Percentiles rank a stretch among this genome's conserved stretches.
Conservation (phyloP, 2,329 filamentous ascomycete genomes). For the Arthrobotrys megalospora region DNA sequence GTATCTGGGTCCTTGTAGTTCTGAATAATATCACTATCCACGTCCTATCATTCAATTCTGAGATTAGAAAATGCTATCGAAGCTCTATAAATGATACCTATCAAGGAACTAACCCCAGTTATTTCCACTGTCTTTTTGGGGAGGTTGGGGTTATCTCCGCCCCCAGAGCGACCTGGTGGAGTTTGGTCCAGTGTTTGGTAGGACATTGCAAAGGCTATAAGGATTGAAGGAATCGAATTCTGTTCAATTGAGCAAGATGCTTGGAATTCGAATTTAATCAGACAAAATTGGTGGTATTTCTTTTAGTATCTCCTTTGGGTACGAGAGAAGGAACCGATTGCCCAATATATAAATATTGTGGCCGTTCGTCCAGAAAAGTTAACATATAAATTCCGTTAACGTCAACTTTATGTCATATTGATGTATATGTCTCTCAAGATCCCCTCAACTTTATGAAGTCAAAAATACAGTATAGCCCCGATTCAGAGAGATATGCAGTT, state of each 20-base stretch:
- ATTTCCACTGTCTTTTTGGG: neutral
- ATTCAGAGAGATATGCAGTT: neutral
- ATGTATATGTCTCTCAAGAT: neutral
- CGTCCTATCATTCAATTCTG: neutral
- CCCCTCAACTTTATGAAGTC: neutral
- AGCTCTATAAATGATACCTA: neutral
- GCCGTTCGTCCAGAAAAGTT: too few species aligned
- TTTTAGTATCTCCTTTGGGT: too few species aligned
- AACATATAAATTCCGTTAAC: too few species aligned
- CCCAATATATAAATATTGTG: too few species aligned
- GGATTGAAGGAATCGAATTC: too few species aligned
- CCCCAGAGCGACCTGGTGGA: neutral
- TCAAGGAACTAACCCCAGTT: neutral
- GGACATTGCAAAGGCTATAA: neutral
- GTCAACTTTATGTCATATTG: neutral
- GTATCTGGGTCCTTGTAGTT: constrained; percentile 4
- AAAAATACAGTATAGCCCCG: neutral
- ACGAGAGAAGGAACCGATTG: too few species aligned
- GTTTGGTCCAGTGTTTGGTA: neutral
- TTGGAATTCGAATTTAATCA: too few species aligned
- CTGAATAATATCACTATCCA: neutral
- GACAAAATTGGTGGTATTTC: too few species aligned
- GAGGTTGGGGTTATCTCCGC: too few species aligned
- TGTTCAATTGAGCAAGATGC: too few species aligned
- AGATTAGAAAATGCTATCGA: neutral